A percentile compares a stretch with the other conserved stretches of the same genome.
Conservation (phyloP, 352 stramenopile species). For the Blastocystis sp. region DNA sequence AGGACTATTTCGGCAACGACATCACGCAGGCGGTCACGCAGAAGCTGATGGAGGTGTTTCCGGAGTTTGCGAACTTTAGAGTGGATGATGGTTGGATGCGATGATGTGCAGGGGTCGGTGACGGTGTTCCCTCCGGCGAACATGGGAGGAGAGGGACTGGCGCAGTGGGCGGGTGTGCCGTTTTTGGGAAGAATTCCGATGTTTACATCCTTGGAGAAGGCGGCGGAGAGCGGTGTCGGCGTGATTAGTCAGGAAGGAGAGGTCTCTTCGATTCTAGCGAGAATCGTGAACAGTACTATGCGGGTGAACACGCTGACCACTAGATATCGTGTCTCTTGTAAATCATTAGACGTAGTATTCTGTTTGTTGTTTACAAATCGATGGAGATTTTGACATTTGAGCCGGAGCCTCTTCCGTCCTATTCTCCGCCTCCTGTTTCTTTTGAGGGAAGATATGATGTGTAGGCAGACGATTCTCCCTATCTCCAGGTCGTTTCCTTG, state of each 20-base stretch:
- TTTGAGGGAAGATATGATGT: neutral
- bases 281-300: conserved; percentile 30
- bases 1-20: conserved; percentile 59
- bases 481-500: neutral
- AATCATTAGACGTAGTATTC: neutral
- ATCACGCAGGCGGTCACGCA: conserved; percentile 61
- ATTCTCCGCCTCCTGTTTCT: neutral
- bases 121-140: conserved; percentile 78
- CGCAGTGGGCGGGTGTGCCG: conserved; percentile 82
- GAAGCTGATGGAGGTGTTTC: conserved; percentile 73
- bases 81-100: conserved; percentile 45
- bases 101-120: conserved; percentile 66
- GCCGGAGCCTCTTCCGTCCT: neutral
- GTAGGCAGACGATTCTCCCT: neutral
- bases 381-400: conserved; percentile 32
- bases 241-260: conserved; percentile 62
- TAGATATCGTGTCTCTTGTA: conserved; percentile 39
- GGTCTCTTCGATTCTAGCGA: neutral
- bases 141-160: conserved; percentile 81
- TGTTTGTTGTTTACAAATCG: conserved; percentile 28
- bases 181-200: conserved; percentile 89
- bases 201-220: conserved; percentile 85
- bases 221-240: conserved; percentile 81
- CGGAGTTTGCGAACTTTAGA: conserved; percentile 66
- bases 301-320: neutral